These are phyloP conservation scores for Diaporthe sp. DNA, from an alignment of 2,329 filamentous ascomycete species.

Conservation along the genomic window DNA sequence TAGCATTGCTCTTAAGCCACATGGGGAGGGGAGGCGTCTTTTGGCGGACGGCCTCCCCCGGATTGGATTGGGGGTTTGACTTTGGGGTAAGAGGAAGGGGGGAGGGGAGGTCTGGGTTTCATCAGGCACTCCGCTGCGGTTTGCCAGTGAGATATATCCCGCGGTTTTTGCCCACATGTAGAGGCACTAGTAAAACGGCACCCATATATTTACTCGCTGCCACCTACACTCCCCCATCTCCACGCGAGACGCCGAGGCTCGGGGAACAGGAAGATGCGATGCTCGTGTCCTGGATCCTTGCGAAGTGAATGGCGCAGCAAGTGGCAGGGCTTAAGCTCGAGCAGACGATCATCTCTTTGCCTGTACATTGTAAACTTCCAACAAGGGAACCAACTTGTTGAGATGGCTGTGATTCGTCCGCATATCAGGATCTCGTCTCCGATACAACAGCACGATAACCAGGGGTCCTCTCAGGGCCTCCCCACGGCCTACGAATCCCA, in stretches of 20 bases:
- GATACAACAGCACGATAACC: neutral
- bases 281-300: neutral
- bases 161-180: neutral
- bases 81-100: neutral
- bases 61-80: neutral
- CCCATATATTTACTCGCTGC: neutral
- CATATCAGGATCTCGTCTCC: neutral
- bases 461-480: neutral
- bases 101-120: neutral
- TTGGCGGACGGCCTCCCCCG: neutral
- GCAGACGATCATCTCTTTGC: neutral
- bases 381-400: too few species aligned
- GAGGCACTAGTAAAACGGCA: too few species aligned
- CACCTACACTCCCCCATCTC: too few species aligned
- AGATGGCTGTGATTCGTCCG: neutral
- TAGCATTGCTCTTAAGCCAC: slow-evolving; percentile 29
- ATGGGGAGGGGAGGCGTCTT: neutral
- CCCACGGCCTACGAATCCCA: slow-evolving; percentile 9
- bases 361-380: too few species aligned
- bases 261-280: neutral
- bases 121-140: neutral
- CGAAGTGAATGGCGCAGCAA: neutral
- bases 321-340: neutral
- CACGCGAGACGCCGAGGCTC: neutral
- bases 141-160: slow-evolving; percentile 22